A percentile compares a stretch with the other conserved stretches of the same genome.
Evolutionary conservation across 148 eudicot genomes (phyloP).

Genomic region (Silene latifolia): DNA sequence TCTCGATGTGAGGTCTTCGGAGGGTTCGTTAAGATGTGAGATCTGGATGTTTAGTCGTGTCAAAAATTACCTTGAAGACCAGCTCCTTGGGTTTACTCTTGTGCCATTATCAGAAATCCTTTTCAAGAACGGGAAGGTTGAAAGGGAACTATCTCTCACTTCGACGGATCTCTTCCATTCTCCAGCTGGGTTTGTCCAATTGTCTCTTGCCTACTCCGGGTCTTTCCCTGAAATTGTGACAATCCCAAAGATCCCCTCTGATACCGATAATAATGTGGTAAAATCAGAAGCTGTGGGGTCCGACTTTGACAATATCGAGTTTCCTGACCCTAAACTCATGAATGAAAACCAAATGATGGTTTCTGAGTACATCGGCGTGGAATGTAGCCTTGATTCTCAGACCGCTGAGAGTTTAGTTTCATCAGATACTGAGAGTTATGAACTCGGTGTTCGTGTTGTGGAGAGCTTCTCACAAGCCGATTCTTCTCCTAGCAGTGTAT

Average conservation of each 20-base stretch:
- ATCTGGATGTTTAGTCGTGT: constrained; percentile 98
- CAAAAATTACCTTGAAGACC: constrained; percentile 87
- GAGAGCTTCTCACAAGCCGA: constrained; percentile 51
- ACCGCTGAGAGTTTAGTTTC: constrained; percentile 56
- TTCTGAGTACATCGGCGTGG: constrained; percentile 65
- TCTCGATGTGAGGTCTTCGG: constrained; percentile 48
- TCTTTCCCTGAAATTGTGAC: constrained; percentile 68
- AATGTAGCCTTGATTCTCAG: constrained; percentile 41
- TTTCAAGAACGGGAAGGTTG: constrained; percentile 57
- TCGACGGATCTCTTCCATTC: constrained; percentile 95
- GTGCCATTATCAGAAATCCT: constrained; percentile 84
- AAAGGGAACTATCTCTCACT: constrained; percentile 79
- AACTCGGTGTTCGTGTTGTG: constrained; percentile 39
- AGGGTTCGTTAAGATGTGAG: constrained; percentile 79
- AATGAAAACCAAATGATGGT: constrained; percentile 83
- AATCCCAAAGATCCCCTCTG: constrained; percentile 36
- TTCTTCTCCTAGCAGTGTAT: constrained; percentile 63
- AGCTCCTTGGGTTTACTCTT: constrained; percentile 85
- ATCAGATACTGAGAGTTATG: constrained; percentile 62
- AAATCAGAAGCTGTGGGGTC: constrained; percentile 27
- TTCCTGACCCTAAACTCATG: constrained; percentile 79
- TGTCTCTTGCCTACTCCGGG: constrained; percentile 72
- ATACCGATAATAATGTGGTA: constrained; percentile 13
- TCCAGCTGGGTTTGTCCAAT: constrained; percentile 83
- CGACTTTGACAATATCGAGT: constrained; percentile 78